Base-by-base conservation (phyloP, 1,284 basidiomycete species). In the Cutaneotrichosporon cutaneum region DNA sequence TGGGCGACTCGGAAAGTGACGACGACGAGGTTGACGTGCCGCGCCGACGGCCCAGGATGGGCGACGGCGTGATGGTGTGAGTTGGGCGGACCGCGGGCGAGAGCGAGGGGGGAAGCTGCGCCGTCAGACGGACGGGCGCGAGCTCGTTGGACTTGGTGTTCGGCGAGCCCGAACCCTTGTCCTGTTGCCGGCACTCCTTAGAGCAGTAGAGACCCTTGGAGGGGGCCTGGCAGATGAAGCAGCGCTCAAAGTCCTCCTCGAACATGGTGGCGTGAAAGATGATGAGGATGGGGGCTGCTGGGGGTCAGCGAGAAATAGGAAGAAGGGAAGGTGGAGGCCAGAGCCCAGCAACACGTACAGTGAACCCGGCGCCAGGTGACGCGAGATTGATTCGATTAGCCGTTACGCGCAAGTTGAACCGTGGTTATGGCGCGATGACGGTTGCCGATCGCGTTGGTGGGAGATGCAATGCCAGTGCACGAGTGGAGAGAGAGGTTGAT, bases 151-250 rank as follows among this genome's bases (percentile, higher is more conserved):
- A 57, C 52, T 70, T 68, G 32, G 66, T 56, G 18, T 62, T 57
- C 1, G 68, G 69, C 18, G 72, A 73, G 2, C 63, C 50, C 14
- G 68, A 67, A 26, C 75, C 75, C 64, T 70, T 72, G 67, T 78
- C 76, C 60, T 71, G 70, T 35, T 67, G 65, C 30, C 71, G 65
- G 66, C 76, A 78, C 52, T 74, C 71, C 3, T 70, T 68, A 2
- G 76, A 78, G 70, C 76, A 78, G 67, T 76, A 78, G 35, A 78
- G 69, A n/a, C 74, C 75, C 63, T 71, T 73, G 64, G 69, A 73
- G 33, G 74, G 68, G 60, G 63, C 57, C 62, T 75, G 70, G 66
- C 76, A 78, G 65, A 76, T 78, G 66, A 74, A 76, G 68, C 76
- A 78, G 56, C 72, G 64, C 57, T 75, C 73, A 56, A 73, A 74